Base-by-base conservation (phyloP, 192 early-diverging fungal genomes). In the Backusella parvicylindrica region DNA sequence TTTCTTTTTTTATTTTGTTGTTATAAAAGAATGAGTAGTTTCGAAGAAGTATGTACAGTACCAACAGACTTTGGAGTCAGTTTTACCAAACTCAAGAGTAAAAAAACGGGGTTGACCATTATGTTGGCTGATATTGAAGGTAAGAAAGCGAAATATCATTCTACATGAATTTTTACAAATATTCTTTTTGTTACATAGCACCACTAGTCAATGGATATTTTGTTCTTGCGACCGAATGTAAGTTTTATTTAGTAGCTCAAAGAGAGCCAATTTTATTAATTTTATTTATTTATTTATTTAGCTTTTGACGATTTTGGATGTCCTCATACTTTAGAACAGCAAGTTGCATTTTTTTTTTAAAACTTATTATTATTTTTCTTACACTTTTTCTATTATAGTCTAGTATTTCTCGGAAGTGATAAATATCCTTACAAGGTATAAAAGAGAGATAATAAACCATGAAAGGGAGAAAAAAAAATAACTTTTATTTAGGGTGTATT, bases 371-470 rank as follows among this genome's bases (percentile, higher is more conserved):
- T n/a, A n/a, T n/a, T n/a, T n/a, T n/a, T n/a, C n/a, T n/a, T n/a
- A n/a, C n/a, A n/a, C n/a, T n/a, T n/a, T n/a, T n/a, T n/a, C n/a
- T n/a, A n/a, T n/a, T 16, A 26, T 64, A 88, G 87, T 79, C 66
- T 90, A 1, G 86, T 90, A 6, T 90, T 90, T 73, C 81, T 90
- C 31, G 89, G 89, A 35, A 89, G 88, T 71, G 88, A 87, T 63
- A 75, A 86, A 35, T 88, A 86, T 49, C 87, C 87, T 12, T 86
- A 86, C 70, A 88, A 88, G 80, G 85, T 88, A n/a, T n/a, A n/a
- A n/a, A 77, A 75, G 18, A 31, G 30, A 26, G 26, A 68, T 8
- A 6, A 75, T 7, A 37, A 28, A 47, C 49, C 16, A 21, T 36
- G 13, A 8, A 12, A 15, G 16, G 6, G 26, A 53, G n/a, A 18